Conservation (phyloP, 768 basidiomycete genomes). For the Kwoniella dejecticola region DNA sequence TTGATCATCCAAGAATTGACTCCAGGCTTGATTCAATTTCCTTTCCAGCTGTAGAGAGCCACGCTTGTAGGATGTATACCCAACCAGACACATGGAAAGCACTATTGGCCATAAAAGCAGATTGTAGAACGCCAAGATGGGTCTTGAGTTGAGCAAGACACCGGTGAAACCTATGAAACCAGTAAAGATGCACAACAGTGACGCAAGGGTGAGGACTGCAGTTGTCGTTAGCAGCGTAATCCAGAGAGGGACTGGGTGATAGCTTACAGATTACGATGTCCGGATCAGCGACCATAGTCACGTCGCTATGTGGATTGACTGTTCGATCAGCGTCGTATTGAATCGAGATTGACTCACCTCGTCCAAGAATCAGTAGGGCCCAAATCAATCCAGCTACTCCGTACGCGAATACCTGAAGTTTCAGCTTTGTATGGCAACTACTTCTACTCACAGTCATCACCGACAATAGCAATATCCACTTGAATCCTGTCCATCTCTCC, state of each 20-base stretch:
- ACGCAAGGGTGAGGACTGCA: conserved; percentile 63
- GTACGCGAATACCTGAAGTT: conserved; percentile 59
- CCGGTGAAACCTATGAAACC: conserved; percentile 66
- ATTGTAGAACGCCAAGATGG: conserved; percentile 68
- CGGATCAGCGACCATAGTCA: conserved; percentile 65
- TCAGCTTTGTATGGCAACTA: not conserved
- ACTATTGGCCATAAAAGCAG: conserved; percentile 70
- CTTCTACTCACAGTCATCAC: conserved; percentile 58
- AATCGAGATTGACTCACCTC: conserved; percentile 29
- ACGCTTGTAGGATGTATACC: conserved; percentile 68
- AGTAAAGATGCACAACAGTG: conserved; percentile 64
- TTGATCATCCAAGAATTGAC: conserved; percentile 63
- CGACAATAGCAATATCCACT: conserved; percentile 66
- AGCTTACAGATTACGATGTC: conserved; percentile 55
- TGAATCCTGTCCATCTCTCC: conserved; percentile 66
- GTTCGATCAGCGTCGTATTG: conserved; percentile 6
- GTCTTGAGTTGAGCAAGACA: conserved; percentile 67
- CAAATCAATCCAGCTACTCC: conserved; percentile 62
- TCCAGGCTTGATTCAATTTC: conserved; percentile 72
- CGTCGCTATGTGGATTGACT: conserved; percentile 69
- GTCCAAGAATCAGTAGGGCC: conserved; percentile 64
- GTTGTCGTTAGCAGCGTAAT: conserved; percentile 28
- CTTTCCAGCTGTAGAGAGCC: conserved; percentile 65
- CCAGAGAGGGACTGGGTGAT: too few relatives aligned
- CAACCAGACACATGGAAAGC: conserved; percentile 64